A percentile compares a stretch with the other conserved stretches of the same genome.
Conservation (phyloP, 805 yeast species). For the Tetrapisispora fleetii region DNA sequence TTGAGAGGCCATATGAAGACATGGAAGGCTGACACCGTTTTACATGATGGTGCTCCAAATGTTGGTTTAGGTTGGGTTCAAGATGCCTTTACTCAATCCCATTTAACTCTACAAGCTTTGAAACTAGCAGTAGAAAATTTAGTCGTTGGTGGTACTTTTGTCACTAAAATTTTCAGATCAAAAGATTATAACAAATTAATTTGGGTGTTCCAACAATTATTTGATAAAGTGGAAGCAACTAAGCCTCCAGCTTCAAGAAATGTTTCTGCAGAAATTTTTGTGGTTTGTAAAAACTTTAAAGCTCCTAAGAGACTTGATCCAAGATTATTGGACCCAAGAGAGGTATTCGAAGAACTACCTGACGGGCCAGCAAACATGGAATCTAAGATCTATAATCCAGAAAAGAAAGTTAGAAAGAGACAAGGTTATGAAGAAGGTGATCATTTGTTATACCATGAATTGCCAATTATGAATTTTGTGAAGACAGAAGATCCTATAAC, state of each 20-base stretch:
- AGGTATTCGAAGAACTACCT: conserved; percentile 86
- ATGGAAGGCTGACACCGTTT: conserved; percentile 96
- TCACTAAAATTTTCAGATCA: conserved; percentile 96
- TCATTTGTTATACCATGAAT: conserved; percentile 55
- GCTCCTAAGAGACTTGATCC: conserved; percentile 96
- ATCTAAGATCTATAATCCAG: conserved; percentile 91
- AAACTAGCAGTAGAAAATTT: conserved; percentile 91
- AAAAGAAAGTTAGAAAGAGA: conserved; percentile 79
- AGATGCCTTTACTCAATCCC: conserved; percentile 98
- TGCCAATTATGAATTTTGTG: conserved; percentile 73
- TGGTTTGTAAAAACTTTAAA: conserved; percentile 89
- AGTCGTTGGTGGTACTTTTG: conserved; percentile 86
- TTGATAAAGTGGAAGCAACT: conserved; percentile 95
- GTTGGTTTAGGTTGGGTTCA: conserved; percentile 99
- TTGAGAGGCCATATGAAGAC: conserved; percentile 94
- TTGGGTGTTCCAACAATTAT: conserved; percentile 96
- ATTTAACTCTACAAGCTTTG: conserved; percentile 85
- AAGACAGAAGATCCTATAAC: conserved; percentile 75
- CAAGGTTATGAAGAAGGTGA: conserved; percentile 97
- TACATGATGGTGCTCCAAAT: conserved; percentile 99
- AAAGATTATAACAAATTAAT: conserved; percentile 92
- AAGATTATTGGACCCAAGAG: conserved; percentile 78
- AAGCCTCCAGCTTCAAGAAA: conserved; percentile 98
- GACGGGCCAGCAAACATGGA: conserved; percentile 71
- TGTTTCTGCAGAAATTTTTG: conserved; percentile 98